These are phyloP conservation scores for Neurospora sp. DNA, from an alignment of 495 filamentous ascomycete species.

Conservation along the genomic window DNA sequence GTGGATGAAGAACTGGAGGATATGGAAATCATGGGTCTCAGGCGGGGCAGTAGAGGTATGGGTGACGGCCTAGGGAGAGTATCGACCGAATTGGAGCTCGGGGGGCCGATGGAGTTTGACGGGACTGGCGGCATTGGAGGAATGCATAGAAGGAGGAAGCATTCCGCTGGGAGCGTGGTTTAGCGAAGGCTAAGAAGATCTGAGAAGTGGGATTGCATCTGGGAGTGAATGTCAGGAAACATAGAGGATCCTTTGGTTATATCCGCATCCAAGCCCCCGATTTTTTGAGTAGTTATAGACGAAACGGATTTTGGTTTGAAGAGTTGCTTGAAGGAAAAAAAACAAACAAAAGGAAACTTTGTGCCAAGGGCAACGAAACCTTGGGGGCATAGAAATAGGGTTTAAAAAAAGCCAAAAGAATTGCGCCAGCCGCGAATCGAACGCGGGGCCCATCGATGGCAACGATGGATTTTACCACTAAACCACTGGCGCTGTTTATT, in stretches of 20 bases:
- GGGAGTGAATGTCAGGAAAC: background rate
- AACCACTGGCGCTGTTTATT: conserved; percentile 25
- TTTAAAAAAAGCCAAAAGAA: conserved; percentile 1
- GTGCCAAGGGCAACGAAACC: background rate
- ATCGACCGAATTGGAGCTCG: background rate
- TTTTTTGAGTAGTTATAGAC: background rate
- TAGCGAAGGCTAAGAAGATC: background rate
- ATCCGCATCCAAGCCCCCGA: background rate
- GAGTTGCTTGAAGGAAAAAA: background rate
- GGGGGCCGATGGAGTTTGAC: background rate
- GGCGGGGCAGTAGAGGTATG: background rate
- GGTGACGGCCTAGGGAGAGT: background rate
- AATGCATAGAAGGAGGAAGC: background rate
- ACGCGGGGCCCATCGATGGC: conserved; percentile 44
- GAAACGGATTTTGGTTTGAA: background rate
- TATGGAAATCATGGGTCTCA: background rate
- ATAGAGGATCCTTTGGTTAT: background rate
- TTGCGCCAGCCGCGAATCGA: conserved; percentile 41
- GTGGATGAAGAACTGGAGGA: background rate
- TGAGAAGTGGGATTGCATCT: background rate
- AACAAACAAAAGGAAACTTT: background rate
- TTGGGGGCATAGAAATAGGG: background rate
- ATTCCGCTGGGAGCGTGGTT: background rate
- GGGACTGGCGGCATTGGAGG: background rate
- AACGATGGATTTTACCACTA: conserved; percentile 47